These are phyloP conservation scores for Cercis canadensis DNA, from an alignment of 306 rosid genomes.

Conservation along the genomic window DNA sequence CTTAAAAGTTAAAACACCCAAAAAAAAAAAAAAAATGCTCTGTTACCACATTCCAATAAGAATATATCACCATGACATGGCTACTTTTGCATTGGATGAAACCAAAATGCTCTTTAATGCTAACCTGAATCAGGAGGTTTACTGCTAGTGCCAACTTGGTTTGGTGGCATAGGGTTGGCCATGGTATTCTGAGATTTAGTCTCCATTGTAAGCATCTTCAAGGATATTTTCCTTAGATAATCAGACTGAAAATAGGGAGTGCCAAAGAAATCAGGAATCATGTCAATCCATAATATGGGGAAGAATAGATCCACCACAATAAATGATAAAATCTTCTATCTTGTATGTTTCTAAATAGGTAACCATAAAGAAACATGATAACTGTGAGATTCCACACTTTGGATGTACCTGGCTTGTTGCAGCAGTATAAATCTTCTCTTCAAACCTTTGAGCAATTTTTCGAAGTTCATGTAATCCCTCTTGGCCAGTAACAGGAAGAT, in stretches of 20 bases:
- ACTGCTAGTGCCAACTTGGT: slow-evolving; percentile 58
- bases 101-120: neutral
- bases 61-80: neutral
- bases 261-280: slow-evolving; percentile 1
- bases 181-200: slow-evolving; percentile 60
- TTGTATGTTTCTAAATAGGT: neutral
- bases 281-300: neutral
- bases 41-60: neutral
- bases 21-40: neutral
- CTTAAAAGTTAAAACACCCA: too few relatives aligned
- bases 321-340: slow-evolving; percentile 21
- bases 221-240: slow-evolving; percentile 54
- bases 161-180: slow-evolving; percentile 48
- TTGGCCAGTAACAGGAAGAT: slow-evolving; percentile 63
- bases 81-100: neutral
- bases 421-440: slow-evolving; percentile 71
- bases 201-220: slow-evolving; percentile 73
- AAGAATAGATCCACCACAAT: neutral
- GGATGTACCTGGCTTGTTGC: slow-evolving; percentile 70
- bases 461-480: slow-evolving; percentile 67
- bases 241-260: slow-evolving; percentile 51
- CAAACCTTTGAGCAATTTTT: slow-evolving; percentile 78
- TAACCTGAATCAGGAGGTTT: slow-evolving; percentile 77
- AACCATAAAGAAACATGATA: slow-evolving; percentile 11
- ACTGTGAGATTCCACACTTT: neutral